Base-by-base conservation (phyloP, 2,329 filamentous ascomycete genomes). In the Dothiorella sarmentorum region DNA sequence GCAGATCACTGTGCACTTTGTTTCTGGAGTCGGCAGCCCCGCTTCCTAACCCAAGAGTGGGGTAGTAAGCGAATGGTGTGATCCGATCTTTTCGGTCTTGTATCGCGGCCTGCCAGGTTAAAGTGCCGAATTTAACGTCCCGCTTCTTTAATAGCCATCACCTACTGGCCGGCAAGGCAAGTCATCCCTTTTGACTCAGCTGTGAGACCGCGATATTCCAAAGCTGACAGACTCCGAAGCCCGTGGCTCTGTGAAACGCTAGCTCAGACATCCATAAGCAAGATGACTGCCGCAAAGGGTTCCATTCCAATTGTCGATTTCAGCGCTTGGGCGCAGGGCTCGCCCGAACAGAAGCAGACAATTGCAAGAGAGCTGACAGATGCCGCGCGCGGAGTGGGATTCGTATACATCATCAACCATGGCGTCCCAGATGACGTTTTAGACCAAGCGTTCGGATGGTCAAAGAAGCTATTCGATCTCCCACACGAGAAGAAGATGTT, bases 321-420 rank as follows among this genome's bases (percentile, higher is more conserved):
- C 60, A 65, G 69, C 17, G 56, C 63, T 5, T 77, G 74, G 69
- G 35, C 7, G 15, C 42, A 66, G 55, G 64, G 63, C 27, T 67
- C 67, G 17, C 51, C 60, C 5, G 60, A 66, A 3, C 63, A 69
- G 55, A 71, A 70, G 22, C 66, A 66, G 56, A 64, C 59, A 1
- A 44, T 59, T 5, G 76, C 75, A 0, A 67, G 73, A 58, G 65
- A 75, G 9, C 69, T 80, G 5, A 72, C 75, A 15, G 63, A 71
- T 31, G 76, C 76, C 22, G 78, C 72, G 60, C 73, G 71, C 51
- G 67, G 71, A 27, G 73, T 79, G n/a, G 78, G 77, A 3, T 80
- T 80, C 60, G 75, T 78, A 1, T 79, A 77, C 55, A 76, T 82
- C 56, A 66, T 74, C 59, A 79, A 80, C 61, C 78, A 81, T 64